Percentiles rank a stretch among this genome's conserved stretches.
Evolutionary conservation across 192 early-diverging fungal genomes (phyloP).

Genomic region (Dimargaris cristalligena): DNA sequence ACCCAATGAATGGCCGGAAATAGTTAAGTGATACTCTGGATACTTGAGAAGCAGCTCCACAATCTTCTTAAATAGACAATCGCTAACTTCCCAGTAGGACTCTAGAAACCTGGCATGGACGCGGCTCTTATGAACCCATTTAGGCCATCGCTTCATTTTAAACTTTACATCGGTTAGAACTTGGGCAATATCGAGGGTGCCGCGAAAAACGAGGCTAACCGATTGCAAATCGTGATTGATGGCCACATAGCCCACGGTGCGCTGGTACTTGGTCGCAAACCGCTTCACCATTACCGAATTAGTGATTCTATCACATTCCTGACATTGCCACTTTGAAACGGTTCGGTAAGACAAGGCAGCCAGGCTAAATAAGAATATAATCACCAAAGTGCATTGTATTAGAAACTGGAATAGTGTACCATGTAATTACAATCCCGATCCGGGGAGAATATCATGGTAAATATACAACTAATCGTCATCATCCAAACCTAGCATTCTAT

Average conservation of each 20-base stretch:
- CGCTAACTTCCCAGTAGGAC: conserved; percentile 14
- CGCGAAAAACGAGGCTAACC: conserved; percentile 22
- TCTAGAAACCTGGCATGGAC: conserved; percentile 25
- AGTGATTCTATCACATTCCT: background rate
- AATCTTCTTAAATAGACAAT: conserved; percentile 10
- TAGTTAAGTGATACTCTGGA: conserved; percentile 17
- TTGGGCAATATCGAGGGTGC: conserved; percentile 19
- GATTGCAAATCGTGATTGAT: background rate
- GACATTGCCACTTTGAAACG: background rate
- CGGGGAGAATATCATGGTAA: too few species aligned
- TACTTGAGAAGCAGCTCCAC: conserved; percentile 11
- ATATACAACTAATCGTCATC: too few species aligned
- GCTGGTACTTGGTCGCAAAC: background rate
- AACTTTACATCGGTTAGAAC: conserved; percentile 17
- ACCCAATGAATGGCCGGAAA: conserved; percentile 15
- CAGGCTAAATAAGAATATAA: too few species aligned
- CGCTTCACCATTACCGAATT: background rate
- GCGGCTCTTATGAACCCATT: conserved; percentile 13
- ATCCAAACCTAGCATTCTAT: too few species aligned
- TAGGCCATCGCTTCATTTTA: conserved; percentile 16
- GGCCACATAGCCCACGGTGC: background rate
- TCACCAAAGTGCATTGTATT: too few species aligned
- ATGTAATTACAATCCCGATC: too few species aligned
- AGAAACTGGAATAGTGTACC: too few species aligned
- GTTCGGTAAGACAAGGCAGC: background rate